phyloP scores from a whole-genome alignment of 306 rosid genomes.

The Acacia acuminata region DNA sequence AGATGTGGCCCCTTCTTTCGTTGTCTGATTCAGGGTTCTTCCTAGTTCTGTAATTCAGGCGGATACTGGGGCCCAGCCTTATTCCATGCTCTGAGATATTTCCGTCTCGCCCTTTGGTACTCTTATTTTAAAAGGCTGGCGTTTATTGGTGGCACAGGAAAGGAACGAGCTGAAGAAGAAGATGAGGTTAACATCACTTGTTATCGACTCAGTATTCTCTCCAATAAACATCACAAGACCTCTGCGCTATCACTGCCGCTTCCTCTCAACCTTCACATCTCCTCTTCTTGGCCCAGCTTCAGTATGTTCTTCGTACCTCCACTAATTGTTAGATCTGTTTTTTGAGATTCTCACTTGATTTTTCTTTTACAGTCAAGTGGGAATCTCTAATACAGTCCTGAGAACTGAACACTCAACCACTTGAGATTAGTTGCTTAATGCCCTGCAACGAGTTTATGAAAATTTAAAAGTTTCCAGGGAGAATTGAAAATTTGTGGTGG shows the following conservation, averaged over 20 bases:
- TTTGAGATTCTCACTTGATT: neutral
- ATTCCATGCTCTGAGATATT: neutral
- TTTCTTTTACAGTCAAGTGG: neutral
- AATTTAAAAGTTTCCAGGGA: neutral
- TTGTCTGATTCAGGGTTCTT: neutral
- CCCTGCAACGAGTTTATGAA: neutral
- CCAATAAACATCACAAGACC: conserved; percentile 22
- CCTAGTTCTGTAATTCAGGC: neutral
- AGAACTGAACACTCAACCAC: neutral
- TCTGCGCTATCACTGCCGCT: conserved; percentile 6
- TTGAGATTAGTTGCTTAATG: neutral
- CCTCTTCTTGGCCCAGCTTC: conserved; percentile 13
- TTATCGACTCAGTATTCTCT: conserved; percentile 15
- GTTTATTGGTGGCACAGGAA: neutral
- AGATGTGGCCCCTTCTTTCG: neutral
- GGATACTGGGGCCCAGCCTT: neutral
- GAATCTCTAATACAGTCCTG: neutral
- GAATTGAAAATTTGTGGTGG: neutral
- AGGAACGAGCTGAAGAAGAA: neutral
- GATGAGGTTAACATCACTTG: conserved; percentile 32
- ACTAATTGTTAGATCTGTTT: neutral
- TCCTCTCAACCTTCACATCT: conserved; percentile 26
- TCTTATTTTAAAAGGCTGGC: neutral
- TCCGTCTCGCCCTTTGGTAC: neutral
- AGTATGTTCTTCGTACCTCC: conserved; percentile 25